Percentiles rank a stretch among this genome's conserved stretches.
phyloP scores from a whole-genome alignment of 345 rosid genomes.

The Kandelia obovata region DNA sequence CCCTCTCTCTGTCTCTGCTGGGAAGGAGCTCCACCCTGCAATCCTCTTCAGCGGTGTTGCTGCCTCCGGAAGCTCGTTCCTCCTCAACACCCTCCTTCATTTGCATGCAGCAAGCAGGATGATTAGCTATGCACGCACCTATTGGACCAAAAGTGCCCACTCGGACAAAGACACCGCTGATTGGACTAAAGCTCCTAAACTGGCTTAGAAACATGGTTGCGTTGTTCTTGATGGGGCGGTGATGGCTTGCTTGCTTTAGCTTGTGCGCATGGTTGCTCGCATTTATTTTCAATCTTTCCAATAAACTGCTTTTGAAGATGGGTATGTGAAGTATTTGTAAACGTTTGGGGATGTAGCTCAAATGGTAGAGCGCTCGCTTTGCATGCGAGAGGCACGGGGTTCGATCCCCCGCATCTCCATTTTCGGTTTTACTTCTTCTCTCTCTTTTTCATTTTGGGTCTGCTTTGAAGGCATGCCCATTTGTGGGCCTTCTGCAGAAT shows the following conservation, averaged over 20 bases:
- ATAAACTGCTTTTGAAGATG: conserved; percentile 13
- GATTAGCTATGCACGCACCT: background rate
- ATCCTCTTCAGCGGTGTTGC: conserved; percentile 43
- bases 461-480: no score
- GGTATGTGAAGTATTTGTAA: no score
- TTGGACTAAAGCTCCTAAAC: no score
- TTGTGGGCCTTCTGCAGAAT: no score
- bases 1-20: conserved; percentile 39
- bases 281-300: no score
- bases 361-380: conserved; percentile 92
- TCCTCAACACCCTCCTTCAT: conserved; percentile 54
- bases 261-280: no score
- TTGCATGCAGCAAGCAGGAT: conserved; percentile 47
- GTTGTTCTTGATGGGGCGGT: conserved; percentile 52
- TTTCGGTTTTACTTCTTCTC: no score
- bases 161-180: no score
- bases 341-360: conserved; percentile 78
- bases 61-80: conserved; percentile 37
- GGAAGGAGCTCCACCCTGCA: conserved; percentile 52
- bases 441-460: no score
- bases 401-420: conserved; percentile 86
- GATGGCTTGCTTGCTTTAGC: conserved; percentile 40
- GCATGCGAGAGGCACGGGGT: conserved; percentile 92
- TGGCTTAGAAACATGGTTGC: conserved; percentile 25
- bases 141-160: no score